Percentiles rank a stretch among this genome's conserved stretches.
Conservation (phyloP, 805 yeast species). For the Saturnispora ahearnii region DNA sequence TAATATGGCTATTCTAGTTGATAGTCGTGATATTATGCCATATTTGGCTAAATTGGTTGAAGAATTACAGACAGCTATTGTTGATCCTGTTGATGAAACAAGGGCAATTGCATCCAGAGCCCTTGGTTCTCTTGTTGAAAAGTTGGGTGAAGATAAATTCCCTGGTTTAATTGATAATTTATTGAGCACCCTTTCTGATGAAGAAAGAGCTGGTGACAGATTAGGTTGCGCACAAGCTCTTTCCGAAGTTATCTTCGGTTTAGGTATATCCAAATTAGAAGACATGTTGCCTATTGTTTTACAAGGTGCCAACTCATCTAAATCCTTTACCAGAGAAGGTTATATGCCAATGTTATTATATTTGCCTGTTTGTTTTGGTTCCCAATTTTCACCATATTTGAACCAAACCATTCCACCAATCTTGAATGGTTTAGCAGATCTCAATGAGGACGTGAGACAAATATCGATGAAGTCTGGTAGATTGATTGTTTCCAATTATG, state of each 20-base stretch:
- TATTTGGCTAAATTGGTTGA: conserved; percentile 69
- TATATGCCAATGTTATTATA: conserved; percentile 83
- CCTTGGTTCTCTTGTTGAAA: conserved; percentile 90
- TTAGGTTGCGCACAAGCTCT: conserved; percentile 96
- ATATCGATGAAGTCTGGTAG: conserved; percentile 90
- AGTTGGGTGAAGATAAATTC: conserved; percentile 92
- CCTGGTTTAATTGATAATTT: conserved; percentile 83
- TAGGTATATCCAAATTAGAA: conserved; percentile 81
- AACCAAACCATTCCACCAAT: conserved; percentile 84
- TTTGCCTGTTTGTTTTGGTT: conserved; percentile 90
- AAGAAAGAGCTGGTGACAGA: conserved; percentile 75
- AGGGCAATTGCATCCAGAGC: conserved; percentile 98
- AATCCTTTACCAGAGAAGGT: conserved; percentile 76
- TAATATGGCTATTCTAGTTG: conserved; percentile 94
- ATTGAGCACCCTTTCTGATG: conserved; percentile 67
- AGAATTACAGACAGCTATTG: conserved; percentile 90
- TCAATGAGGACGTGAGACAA: conserved; percentile 78
- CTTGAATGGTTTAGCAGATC: conserved; percentile 83
- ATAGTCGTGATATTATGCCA: conserved; percentile 74
- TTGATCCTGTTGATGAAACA: conserved; percentile 95
- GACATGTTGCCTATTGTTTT: conserved; percentile 78
- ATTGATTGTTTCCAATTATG: conserved; percentile 81
- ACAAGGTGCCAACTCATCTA: conserved; percentile 56
- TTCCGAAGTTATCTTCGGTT: conserved; percentile 86
- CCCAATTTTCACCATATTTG: conserved; percentile 84